These are phyloP conservation scores for Nymphaea colorata DNA, from an alignment of 164 flowering plant genomes.

Conservation along the genomic window DNA sequence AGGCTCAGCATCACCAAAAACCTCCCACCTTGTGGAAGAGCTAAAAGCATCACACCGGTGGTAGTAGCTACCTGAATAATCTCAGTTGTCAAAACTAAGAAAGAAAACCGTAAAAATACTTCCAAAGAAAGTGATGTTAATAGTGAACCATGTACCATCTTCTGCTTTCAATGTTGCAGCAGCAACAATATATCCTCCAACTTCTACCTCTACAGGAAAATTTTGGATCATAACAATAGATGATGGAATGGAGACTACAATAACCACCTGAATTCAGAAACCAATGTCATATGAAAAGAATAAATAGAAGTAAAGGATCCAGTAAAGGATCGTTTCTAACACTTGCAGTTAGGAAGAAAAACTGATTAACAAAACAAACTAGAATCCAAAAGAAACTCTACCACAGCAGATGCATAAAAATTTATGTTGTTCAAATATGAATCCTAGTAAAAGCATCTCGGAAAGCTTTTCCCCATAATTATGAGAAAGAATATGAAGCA, in stretches of 20 bases:
- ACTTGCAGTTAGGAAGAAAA: no score
- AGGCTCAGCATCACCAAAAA: slow-evolving; percentile 40
- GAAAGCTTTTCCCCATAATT: no score
- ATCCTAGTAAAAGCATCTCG: no score
- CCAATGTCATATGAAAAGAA: no score
- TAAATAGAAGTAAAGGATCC: no score
- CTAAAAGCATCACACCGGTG: slow-evolving; percentile 75
- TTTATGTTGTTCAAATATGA: no score
- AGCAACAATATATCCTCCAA: slow-evolving; percentile 71
- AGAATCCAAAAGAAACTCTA: no score
- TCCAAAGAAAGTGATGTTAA: background rate
- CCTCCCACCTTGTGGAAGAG: slow-evolving; percentile 53
- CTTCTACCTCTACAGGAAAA: slow-evolving; percentile 76
- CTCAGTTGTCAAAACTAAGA: background rate
- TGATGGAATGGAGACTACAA: slow-evolving; percentile 72
- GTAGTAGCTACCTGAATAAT: slow-evolving; percentile 48
- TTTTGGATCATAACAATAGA: slow-evolving; percentile 61
- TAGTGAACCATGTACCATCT: slow-evolving; percentile 31
- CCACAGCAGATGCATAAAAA: no score
- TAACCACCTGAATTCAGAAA: slow-evolving; percentile 25
- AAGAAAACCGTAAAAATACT: background rate
- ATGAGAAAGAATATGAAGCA: no score
- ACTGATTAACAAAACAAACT: no score
- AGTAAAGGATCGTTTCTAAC: no score
- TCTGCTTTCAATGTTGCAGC: slow-evolving; percentile 74